These are phyloP conservation scores for Huiozyma sinensis DNA, from an alignment of 805 yeast genomes.

Conservation along the genomic window DNA sequence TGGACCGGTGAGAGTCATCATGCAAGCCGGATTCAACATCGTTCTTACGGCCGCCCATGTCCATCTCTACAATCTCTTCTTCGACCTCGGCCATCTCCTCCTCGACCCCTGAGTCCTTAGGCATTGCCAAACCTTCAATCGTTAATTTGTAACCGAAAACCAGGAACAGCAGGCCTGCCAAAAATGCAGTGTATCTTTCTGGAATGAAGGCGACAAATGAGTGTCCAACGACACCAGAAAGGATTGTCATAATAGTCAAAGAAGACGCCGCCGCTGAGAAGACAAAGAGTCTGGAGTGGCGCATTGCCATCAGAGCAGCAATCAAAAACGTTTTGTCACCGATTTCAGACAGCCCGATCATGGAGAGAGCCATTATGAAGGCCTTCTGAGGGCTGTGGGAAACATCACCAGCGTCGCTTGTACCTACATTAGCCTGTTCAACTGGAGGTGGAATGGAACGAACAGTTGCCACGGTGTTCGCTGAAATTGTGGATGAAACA, in stretches of 20 bases:
- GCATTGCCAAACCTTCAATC: conserved; percentile 74
- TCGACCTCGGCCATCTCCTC: conserved; percentile 97
- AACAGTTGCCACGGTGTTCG: no score
- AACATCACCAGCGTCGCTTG: neutral
- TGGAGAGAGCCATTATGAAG: conserved; percentile 70
- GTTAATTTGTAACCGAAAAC: conserved; percentile 72
- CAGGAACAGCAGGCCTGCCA: conserved; percentile 73
- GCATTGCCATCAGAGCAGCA: conserved; percentile 98
- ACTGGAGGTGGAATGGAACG: no score
- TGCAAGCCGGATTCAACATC: conserved; percentile 49
- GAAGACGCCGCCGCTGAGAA: conserved; percentile 82
- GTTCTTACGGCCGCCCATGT: conserved; percentile 40
- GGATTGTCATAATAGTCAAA: conserved; percentile 78
- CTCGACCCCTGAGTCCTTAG: conserved; percentile 74
- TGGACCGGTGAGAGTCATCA: neutral
- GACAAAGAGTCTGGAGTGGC: conserved; percentile 72
- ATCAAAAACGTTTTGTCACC: conserved; percentile 96
- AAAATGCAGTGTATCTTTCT: conserved; percentile 62
- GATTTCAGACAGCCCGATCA: conserved; percentile 92
- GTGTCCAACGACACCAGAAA: conserved; percentile 87
- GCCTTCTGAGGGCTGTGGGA: conserved; percentile 25
- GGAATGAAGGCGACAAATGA: conserved; percentile 79
- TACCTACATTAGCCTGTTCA: no score
- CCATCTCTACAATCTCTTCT: conserved; percentile 68
- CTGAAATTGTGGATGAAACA: no score